phyloP scores from a whole-genome alignment of 805 yeast species.

The Vanderwaltozyma verrucispora region DNA sequence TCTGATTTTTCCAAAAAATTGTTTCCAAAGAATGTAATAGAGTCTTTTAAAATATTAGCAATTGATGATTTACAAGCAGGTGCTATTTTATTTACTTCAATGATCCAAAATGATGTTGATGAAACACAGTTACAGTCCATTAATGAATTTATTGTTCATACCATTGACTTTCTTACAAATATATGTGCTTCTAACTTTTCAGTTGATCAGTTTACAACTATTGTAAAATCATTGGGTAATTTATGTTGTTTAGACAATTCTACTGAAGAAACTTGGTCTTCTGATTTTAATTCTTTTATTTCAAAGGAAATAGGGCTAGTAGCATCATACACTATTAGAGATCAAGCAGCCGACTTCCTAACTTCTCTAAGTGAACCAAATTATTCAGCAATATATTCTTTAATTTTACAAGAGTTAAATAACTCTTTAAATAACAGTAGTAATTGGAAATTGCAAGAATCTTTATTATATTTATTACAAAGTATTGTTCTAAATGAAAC shows the following conservation, averaged over 20 bases:
- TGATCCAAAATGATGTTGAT: neutral
- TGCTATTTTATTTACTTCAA: constrained; percentile 2
- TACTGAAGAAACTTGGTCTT: constrained; percentile 38
- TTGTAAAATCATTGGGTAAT: constrained; percentile 27
- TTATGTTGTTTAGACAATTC: constrained; percentile 36
- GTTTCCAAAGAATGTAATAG: constrained; percentile 6
- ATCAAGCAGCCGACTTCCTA: constrained; percentile 47
- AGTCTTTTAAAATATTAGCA: constrained; percentile 7
- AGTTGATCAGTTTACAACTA: constrained; percentile 4
- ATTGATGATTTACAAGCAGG: constrained; percentile 11
- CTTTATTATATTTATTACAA: constrained; percentile 18
- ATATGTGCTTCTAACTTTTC: constrained; percentile 6
- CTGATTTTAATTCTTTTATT: constrained; percentile 60
- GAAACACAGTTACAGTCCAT: constrained; percentile 5
- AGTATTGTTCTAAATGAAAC: constrained; percentile 14
- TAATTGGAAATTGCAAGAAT: constrained; percentile 10
- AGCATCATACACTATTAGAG: constrained; percentile 45
- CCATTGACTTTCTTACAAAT: constrained; percentile 15
- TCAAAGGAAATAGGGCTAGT: constrained; percentile 66
- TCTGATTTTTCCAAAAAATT: constrained; percentile 17
- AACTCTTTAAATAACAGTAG: neutral
- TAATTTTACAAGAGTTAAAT: neutral
- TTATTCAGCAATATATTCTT: constrained; percentile 3
- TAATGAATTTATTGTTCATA: constrained; percentile 15
- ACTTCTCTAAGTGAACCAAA: constrained; percentile 34